These are phyloP conservation scores for Lineolata rhizophorae DNA, from an alignment of 495 filamentous ascomycete genomes.

Conservation along the genomic window DNA sequence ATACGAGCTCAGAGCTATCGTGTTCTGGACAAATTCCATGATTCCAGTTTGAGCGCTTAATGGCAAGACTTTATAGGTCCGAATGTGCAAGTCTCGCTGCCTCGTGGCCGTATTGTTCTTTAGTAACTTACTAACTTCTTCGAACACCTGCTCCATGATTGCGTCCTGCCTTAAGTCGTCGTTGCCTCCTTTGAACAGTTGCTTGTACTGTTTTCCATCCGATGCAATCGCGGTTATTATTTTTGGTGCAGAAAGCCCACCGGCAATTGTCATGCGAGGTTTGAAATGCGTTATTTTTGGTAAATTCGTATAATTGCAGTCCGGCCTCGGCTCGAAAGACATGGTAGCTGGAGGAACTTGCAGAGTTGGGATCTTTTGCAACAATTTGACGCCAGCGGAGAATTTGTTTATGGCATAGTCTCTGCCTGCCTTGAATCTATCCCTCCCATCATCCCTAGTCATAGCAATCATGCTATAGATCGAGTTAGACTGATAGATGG, in stretches of 20 bases:
- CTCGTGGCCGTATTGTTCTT: constrained; percentile 66
- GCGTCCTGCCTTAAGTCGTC: constrained; percentile 97
- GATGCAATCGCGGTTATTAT: constrained; percentile 58
- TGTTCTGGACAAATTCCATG: constrained; percentile 90
- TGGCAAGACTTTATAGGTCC: constrained; percentile 91
- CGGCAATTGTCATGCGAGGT: constrained; percentile 58
- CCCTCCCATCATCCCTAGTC: constrained; percentile 33
- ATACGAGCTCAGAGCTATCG: constrained; percentile 73
- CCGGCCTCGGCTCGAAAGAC: constrained; percentile 50
- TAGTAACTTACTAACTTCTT: constrained; percentile 76
- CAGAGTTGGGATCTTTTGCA: constrained; percentile 32
- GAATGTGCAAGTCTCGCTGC: constrained; percentile 67
- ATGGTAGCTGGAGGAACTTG: constrained; percentile 78
- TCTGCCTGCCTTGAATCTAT: constrained; percentile 34
- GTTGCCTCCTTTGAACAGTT: constrained; percentile 78
- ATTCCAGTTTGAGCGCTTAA: constrained; percentile 67
- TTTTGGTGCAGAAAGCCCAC: constrained; percentile 78
- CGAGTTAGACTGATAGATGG: constrained; percentile 49
- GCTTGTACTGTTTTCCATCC: constrained; percentile 61
- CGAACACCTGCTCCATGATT: constrained; percentile 99
- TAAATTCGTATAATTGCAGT: constrained; percentile 52
- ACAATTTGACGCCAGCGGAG: constrained; percentile 29
- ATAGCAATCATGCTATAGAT: constrained; percentile 52
- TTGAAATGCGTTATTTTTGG: constrained; percentile 49
- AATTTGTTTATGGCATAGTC: constrained; percentile 39